Conservation (phyloP, 306 rosid species). For the Gillenia trifoliata region DNA sequence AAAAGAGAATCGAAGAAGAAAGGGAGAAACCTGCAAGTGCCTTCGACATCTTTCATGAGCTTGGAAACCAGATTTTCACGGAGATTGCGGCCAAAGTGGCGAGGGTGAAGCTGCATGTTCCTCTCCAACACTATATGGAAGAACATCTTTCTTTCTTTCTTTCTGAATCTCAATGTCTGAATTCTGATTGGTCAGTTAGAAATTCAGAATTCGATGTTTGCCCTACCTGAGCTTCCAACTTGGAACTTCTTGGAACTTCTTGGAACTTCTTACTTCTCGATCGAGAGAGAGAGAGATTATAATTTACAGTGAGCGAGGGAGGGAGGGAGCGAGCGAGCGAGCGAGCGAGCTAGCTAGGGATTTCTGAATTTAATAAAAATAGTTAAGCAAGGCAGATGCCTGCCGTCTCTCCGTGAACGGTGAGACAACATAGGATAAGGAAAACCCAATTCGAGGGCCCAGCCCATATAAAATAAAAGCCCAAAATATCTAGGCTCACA, state of each 20-base stretch:
- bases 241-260: background rate
- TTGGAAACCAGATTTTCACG: conserved; percentile 80
- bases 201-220: background rate
- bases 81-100: conserved; percentile 81
- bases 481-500: too few species aligned
- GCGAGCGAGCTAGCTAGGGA: too few species aligned
- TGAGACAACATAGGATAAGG: too few species aligned
- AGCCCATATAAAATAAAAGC: background rate
- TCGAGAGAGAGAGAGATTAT: too few species aligned
- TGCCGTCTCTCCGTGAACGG: too few species aligned
- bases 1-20: background rate
- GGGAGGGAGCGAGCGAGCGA: too few species aligned
- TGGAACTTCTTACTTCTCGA: too few species aligned
- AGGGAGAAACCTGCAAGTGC: conserved; percentile 64
- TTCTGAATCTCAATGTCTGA: background rate
- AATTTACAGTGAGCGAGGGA: too few species aligned
- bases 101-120: conserved; percentile 95
- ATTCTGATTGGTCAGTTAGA: background rate
- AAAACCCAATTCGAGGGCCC: background rate
- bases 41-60: conserved; percentile 98
- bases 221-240: background rate
- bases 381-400: too few species aligned
- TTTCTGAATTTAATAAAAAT: too few species aligned
- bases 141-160: conserved; percentile 46
- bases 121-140: conserved; percentile 93